phyloP scores from a whole-genome alignment of 2,329 filamentous ascomycete genomes.

The Orbilia ellipsospora region DNA sequence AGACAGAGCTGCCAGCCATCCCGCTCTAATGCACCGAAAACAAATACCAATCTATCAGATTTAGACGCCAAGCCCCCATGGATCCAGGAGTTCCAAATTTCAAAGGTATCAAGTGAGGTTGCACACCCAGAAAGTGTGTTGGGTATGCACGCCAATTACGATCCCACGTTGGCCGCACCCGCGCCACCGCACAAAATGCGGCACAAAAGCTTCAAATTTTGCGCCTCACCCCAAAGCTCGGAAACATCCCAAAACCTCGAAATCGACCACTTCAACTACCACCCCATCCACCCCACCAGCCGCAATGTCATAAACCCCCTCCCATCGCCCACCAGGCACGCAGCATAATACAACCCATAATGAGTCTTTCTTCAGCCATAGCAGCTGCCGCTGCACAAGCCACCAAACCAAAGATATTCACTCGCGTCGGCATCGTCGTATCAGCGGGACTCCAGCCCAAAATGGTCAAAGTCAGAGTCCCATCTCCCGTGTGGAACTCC shows the following conservation, averaged over 20 bases:
- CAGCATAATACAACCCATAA: background rate
- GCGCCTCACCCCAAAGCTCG: constrained; percentile 17
- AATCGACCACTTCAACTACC: background rate
- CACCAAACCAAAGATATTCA: constrained; percentile 27
- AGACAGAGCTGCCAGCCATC: no score
- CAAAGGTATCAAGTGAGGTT: no score
- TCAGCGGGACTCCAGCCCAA: constrained; percentile 81
- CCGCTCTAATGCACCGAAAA: no score
- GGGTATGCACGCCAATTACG: background rate
- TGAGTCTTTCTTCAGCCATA: background rate
- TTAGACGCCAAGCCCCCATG: no score
- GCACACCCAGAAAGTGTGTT: background rate
- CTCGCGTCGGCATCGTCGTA: constrained; percentile 73
- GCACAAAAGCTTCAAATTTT: constrained; percentile 38
- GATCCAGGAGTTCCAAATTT: no score
- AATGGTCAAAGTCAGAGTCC: constrained; percentile 81
- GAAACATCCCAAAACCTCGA: background rate
- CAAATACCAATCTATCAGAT: no score
- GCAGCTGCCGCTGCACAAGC: constrained; percentile 12
- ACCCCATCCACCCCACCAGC: constrained; percentile 2
- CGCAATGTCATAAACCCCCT: constrained; percentile 25
- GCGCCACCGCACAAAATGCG: constrained; percentile 4
- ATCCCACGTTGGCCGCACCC: constrained; percentile 5
- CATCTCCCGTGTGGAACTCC: constrained; percentile 77
- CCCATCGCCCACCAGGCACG: background rate